Base-by-base conservation (phyloP, 768 basidiomycete genomes). In the Ramaria rubella region DNA sequence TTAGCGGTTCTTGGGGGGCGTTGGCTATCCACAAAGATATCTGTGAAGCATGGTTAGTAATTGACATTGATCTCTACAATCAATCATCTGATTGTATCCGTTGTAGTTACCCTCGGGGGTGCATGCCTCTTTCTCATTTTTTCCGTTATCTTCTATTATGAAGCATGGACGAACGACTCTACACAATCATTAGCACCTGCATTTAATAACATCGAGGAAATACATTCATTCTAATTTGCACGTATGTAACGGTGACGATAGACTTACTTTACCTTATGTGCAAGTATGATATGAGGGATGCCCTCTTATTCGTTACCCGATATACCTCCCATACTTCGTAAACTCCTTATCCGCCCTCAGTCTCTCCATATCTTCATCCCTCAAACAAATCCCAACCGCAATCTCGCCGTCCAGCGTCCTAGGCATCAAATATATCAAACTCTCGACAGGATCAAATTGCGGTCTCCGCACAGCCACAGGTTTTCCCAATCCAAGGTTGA, bases 1-100 rank as follows among this genome's bases (percentile, higher is more conserved):
- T 77, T 94, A 0, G 96, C 95, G 7, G 92, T 98, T 48, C 75
- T 96, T n/a, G 94, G 90, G 0, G 96, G 96, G 2, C 81, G 91
- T 17, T 96, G 87, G 66, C 73, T 97, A 29, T 93, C 94, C 0
- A 94, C 88, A 2, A 94, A 92, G 73, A 90, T 99, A 60, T 94
- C 91, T 17, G 90, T 96, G 46, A 97, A 95, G 70, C 87, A 94
- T 67, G 88, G 93, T 94, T 55, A 58, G 87, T 73, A n/a, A n/a
- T 48, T 36, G 43, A 38, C 45, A 7, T 5, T 15, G 30, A 11
- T 12, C 42, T 43, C 49, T 40, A 21, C n/a, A 26, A 38, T 19
- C 24, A 45, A 15, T 15, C 12, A 14, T 14, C 29, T 58, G 12
- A 29, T 24, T 7, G 33, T 40, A 23, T 5, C 50, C 17, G 58